Evolutionary conservation across 192 early-diverging fungal genomes (phyloP), one percentile per base, ranked within the genome.

Genomic region (Coemansia sp.): DNA sequence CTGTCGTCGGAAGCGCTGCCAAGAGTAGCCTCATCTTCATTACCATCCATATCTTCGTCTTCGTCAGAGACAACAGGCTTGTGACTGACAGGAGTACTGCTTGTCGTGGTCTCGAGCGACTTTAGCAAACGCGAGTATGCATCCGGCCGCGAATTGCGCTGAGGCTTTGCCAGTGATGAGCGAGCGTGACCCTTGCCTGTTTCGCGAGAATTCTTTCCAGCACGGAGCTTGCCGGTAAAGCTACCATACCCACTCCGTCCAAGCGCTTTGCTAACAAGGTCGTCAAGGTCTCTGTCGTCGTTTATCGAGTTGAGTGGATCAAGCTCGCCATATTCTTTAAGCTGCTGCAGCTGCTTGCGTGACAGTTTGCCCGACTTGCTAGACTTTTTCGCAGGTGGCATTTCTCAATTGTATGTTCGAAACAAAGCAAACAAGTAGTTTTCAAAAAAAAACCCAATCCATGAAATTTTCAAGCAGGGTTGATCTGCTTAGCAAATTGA

Each of bases 301-400:
- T 31, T 55, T 21, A 55, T 54, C 28, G 64, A 60, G 53, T 52
- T 72, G 5, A 77, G 64, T 15, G 79, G 75, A 63, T 82, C 85
- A 3, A 90, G 75, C 61, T 90, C 87, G 53, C 89, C 89, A 64
- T 90, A 90, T 36, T 90, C 89, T 40, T 87, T 82, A 57, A 90
- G 81, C 64, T 85, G 78, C 64, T 81, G 73, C 40, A 81, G 65
- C 54, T 81, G 69, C 62, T 71, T 81, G 28, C 78, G 78, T 21
- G 78, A 71, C 37, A 74, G 78, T 61, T 56, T 65, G 34, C 56
- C 64, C 17, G 71, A 65, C 67, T 53, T 64, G 26, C 57, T 62
- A 5, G 72, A 64, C 52, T 81, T 81, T 60, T 48, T 71, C 28
- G 78, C 61, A 10, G 72, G 78, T 50, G 78, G 78, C 78, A 81